Evolutionary conservation across 768 basidiomycete genomes (phyloP), one percentile per base, ranked within the genome.

Genomic region (Cytidiella melzeri): DNA sequence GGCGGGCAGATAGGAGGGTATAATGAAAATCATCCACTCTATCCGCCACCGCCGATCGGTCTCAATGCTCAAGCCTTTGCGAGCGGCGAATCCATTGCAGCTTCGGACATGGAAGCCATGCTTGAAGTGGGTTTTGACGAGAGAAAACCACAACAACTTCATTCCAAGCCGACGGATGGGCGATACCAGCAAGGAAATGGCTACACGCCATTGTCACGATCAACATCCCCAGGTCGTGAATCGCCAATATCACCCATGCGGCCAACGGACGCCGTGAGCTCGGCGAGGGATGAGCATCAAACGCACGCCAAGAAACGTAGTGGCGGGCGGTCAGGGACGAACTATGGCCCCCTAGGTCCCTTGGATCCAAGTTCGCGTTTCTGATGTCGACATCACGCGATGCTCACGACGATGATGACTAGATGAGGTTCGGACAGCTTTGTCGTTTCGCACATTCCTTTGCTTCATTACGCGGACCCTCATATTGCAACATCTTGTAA

Each of bases 1-100:
- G 92, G 93, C 3, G 72, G 79, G 3, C 94, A 99, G 65, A 92
- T 99, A 47, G 94, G 95, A 10, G 91, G 80, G 41, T 97, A 98
- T 68, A 95, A 97, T 66, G 94, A 97, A 66, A 74, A 88, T 62
- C 79, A 79, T 63, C 55, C 69, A 24, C 77, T 83, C 57, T 93
- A 83, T 57, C 87, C 92, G 27, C 88, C 89, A 4, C 93, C 94
- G 0, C 92, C 93, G 10, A 73, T 81, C n/a, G 87, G 77, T 1
- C 72, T 93, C 5, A 56, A 75, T 15, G 69, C 77, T 64, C 76
- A 27, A 27, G 58, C 57, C 45, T 36, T 65, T 43, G 61, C 55
- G 6, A 64, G 66, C 23, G 73, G 70, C 18, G 63, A 70, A 41
- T 67, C 74, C 11, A 69, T 97, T 7, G 88, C 77, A 36, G 77